A percentile compares a stretch with the other conserved stretches of the same genome.
phyloP scores from a whole-genome alignment of 164 flowering plant genomes.

The Chloranthus sessilifolius region DNA sequence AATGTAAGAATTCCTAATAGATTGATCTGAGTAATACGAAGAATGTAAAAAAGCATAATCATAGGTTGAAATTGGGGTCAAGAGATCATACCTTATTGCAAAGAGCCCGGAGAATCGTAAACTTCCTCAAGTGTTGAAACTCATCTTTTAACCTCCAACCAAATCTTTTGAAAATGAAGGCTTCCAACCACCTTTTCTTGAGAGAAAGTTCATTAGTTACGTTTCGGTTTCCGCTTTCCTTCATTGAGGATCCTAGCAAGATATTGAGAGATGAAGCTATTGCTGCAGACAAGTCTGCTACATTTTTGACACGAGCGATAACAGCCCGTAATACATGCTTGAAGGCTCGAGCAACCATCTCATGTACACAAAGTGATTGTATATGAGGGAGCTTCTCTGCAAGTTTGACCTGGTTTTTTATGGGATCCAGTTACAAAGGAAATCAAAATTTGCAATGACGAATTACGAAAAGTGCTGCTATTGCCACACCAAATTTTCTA shows the following conservation, averaged over 20 bases:
- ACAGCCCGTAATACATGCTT: constrained; percentile 72
- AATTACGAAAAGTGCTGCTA: too few relatives aligned
- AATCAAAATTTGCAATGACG: not conserved
- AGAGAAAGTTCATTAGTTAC: constrained; percentile 32
- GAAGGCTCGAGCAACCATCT: constrained; percentile 94
- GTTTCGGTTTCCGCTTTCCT: constrained; percentile 23
- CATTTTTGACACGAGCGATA: constrained; percentile 47
- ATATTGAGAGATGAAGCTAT: constrained; percentile 70
- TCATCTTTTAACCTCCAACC: constrained; percentile 68
- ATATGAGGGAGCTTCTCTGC: constrained; percentile 92
- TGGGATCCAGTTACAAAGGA: constrained; percentile 10
- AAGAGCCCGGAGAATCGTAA: constrained; percentile 77
- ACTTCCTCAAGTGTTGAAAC: constrained; percentile 62
- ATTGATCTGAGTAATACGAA: too few relatives aligned
- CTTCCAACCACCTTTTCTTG: constrained; percentile 54
- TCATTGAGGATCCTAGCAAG: constrained; percentile 46
- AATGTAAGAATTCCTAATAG: not conserved
- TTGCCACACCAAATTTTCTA: too few relatives aligned
- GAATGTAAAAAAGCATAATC: too few relatives aligned
- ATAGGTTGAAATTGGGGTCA: constrained; percentile 3
- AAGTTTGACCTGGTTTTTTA: constrained; percentile 61
- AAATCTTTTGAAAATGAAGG: constrained; percentile 51
- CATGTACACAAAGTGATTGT: constrained; percentile 90
- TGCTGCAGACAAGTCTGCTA: constrained; percentile 45
- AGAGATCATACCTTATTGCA: constrained; percentile 66